Evolutionary conservation across 2,329 filamentous ascomycete species (phyloP).

Genomic region (Fusarium liriodendri): DNA sequence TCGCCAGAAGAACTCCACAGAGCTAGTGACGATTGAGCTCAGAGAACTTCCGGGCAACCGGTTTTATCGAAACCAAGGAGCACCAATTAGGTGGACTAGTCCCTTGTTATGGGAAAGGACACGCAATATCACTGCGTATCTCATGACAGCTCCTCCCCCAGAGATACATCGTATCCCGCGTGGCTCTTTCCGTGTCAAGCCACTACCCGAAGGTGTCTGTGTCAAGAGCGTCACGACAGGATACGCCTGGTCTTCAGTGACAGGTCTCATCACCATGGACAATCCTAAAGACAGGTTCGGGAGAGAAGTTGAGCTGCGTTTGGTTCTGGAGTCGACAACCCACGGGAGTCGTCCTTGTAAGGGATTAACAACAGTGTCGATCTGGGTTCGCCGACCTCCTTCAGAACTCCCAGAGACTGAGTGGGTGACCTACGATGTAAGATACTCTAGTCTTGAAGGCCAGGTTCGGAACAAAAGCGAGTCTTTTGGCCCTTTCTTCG

Average conservation of each 20-base stretch:
- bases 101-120: not conserved
- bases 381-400: not conserved
- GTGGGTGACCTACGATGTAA: not conserved
- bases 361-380: not conserved
- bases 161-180: not conserved
- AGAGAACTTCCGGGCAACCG: not conserved
- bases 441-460: not conserved
- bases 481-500: not conserved
- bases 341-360: no score
- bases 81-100: not conserved
- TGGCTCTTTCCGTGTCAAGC: not conserved
- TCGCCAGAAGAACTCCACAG: not conserved
- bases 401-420: not conserved
- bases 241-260: not conserved
- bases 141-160: not conserved
- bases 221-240: not conserved
- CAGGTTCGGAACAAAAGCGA: not conserved
- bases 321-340: not conserved
- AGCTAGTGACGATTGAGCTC: not conserved
- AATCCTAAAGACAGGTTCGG: not conserved
- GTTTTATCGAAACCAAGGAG: rapidly evolving
- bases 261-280: not conserved
- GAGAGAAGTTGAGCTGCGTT: not conserved
- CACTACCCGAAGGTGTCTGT: no score
- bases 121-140: not conserved